Evolutionary conservation across 2,329 filamentous ascomycete species (phyloP), one percentile per base, ranked within the genome.

Genomic region (Aspergillus oerlinghausenensis): DNA sequence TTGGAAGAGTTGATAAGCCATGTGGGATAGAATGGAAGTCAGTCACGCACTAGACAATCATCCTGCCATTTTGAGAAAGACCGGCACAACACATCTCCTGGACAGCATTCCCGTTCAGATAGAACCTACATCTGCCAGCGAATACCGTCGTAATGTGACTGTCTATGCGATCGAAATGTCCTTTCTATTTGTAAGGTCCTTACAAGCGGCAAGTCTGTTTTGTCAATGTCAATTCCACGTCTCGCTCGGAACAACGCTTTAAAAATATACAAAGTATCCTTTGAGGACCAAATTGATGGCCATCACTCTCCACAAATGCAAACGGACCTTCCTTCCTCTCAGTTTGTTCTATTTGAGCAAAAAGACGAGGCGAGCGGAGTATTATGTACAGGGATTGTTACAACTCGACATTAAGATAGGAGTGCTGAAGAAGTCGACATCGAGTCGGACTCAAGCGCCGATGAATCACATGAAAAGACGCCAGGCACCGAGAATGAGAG

Each of bases 401-500:
- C 14, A 14, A 47, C 43, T 14, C 10, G 23, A 47, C 21, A 14
- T 14, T 35, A 35, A 32, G 32, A 35, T 38, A 17, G 32, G 32
- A 38, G 32, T 38, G 14, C 6, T 35, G 11, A 35, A 17, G 14
- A 35, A 35, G 32, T 35, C 21, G n/a, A 43, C 4, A 43, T 4
- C 21, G 40, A n/a, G 26, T 25, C 5, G 49, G n/a, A 35, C 11
- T 26, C 43, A 47, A 21, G 21, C 19, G 23, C 19, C 10, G 17
- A 38, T 45, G 50, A 11, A 32, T 70, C 62, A 87, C 83, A 87
- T 87, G 66, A 87, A 78, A 68, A 87, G 73, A 66, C 84, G 79
- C 84, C 84, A 87, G 65, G 84, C 84, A 84, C 84, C 84, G 58
- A 87, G 74, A 76, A 87, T 85, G 63, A 87, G 75, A 60, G 84